Evolutionary conservation across 176 grass and related monocot genomes (phyloP).

Genomic region (Raddia guianensis): DNA sequence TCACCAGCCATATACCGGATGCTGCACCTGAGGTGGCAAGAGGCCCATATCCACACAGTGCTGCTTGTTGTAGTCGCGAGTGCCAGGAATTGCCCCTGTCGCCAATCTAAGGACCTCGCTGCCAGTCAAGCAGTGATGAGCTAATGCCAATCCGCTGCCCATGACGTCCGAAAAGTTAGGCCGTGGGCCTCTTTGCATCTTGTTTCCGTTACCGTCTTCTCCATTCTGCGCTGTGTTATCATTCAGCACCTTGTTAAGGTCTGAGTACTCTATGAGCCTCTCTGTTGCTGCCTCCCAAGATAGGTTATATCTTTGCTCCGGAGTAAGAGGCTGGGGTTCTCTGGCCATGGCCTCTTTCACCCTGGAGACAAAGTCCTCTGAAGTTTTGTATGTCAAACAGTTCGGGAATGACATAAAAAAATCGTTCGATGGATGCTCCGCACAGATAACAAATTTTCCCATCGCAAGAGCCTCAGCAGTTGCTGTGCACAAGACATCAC

Average conservation of each 20-base stretch:
- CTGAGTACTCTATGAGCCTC: constrained; percentile 73
- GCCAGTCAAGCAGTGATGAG: constrained; percentile 67
- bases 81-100: constrained; percentile 60
- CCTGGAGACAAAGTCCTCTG: constrained; percentile 61
- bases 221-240: constrained; percentile 9
- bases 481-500: constrained; percentile 84
- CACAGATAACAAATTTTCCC: constrained; percentile 88
- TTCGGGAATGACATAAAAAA: constrained; percentile 81
- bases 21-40: constrained; percentile 58
- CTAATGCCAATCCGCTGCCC: constrained; percentile 64
- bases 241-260: constrained; percentile 65
- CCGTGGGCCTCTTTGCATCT: constrained; percentile 14
- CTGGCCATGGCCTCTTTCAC: constrained; percentile 70
- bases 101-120: constrained; percentile 67
- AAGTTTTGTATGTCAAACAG: constrained; percentile 74
- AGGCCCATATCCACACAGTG: constrained; percentile 66
- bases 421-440: constrained; percentile 81
- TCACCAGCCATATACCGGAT: constrained; percentile 48
- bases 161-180: constrained; percentile 41
- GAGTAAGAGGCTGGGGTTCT: constrained; percentile 68
- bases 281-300: constrained; percentile 82
- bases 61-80: constrained; percentile 60
- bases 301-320: constrained; percentile 66
- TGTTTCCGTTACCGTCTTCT: constrained; percentile 36
- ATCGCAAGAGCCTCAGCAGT: constrained; percentile 89